Evolutionary conservation across 331 rosid genomes (phyloP).

Genomic region (Malus hybrid): DNA sequence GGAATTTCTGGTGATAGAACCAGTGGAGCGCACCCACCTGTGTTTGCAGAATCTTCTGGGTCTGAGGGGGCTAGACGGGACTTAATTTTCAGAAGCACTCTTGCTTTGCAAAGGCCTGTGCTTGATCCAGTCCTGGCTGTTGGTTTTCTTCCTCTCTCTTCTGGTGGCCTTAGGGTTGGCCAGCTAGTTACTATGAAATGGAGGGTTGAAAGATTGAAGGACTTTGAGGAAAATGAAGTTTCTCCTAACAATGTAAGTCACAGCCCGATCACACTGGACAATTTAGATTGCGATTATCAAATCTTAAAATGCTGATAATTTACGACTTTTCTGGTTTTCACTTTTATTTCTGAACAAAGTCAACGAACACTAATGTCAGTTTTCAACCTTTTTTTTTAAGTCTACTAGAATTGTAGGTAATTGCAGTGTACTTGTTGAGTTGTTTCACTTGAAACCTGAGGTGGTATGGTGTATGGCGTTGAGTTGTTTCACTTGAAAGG

Average conservation of each 20-base stretch:
- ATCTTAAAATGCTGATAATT: neutral
- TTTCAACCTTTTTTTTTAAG: neutral
- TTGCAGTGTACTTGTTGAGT: neutral
- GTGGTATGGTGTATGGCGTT: neutral
- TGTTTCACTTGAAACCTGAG: neutral
- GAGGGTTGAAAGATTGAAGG: conserved; percentile 87
- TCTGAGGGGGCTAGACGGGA: conserved; percentile 45
- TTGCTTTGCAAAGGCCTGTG: conserved; percentile 87
- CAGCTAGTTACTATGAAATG: conserved; percentile 85
- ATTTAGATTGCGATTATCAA: neutral
- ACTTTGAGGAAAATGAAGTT: conserved; percentile 45
- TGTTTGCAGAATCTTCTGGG: conserved; percentile 30
- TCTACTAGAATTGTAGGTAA: neutral
- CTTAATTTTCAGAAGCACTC: conserved; percentile 70
- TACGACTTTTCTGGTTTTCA: neutral
- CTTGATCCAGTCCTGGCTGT: conserved; percentile 90
- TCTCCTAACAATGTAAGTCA: conserved; percentile 52
- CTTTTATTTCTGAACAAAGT: neutral
- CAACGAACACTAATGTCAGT: neutral
- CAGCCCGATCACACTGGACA: neutral
- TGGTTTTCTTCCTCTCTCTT: conserved; percentile 96
- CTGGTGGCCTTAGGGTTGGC: conserved; percentile 82
- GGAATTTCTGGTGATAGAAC: conserved; percentile 77
- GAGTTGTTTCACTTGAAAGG: neutral
- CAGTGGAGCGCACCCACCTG: conserved; percentile 89